Evolutionary conservation across 2,329 filamentous ascomycete genomes (phyloP).

Genomic region (Ceratocystis papillata): DNA sequence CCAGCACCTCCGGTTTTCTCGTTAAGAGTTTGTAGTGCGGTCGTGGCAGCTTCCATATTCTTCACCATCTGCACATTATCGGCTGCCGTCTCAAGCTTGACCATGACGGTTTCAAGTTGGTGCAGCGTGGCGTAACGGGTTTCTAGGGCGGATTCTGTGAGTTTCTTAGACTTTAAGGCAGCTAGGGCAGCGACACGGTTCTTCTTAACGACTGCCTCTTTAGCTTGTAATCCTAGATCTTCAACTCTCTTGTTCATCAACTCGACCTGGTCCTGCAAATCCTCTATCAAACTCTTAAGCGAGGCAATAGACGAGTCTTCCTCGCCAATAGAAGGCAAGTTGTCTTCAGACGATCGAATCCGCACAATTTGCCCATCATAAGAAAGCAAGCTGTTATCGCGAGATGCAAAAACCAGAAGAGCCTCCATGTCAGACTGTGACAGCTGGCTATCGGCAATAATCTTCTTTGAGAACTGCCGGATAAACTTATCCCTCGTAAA

Average conservation of each 20-base stretch:
- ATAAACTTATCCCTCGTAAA: conserved; percentile 57
- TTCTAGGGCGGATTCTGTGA: conserved; percentile 61
- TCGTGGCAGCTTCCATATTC: conserved; percentile 68
- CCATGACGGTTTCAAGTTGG: conserved; percentile 73
- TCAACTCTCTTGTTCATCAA: conserved; percentile 57
- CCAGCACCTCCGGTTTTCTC: conserved; percentile 65
- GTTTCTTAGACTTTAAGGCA: conserved; percentile 70
- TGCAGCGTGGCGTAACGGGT: conserved; percentile 61
- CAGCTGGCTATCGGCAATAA: conserved; percentile 42
- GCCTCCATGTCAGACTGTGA: conserved; percentile 57
- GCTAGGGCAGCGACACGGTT: conserved; percentile 66
- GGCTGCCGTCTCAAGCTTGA: conserved; percentile 73
- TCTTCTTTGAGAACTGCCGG: conserved; percentile 43
- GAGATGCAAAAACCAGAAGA: conserved; percentile 56
- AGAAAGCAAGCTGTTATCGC: conserved; percentile 51
- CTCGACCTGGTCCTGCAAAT: conserved; percentile 61
- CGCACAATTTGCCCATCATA: conserved; percentile 62
- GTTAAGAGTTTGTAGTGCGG: conserved; percentile 63
- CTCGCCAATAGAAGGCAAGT: conserved; percentile 47
- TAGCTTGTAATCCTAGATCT: conserved; percentile 53
- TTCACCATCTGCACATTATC: conserved; percentile 75
- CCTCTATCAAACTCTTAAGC: conserved; percentile 65
- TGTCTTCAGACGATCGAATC: conserved; percentile 43
- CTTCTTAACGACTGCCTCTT: conserved; percentile 58
- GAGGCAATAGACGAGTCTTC: conserved; percentile 76